Evolutionary conservation across 2,329 filamentous ascomycete genomes (phyloP).

Genomic region (Aureobasidium musti): DNA sequence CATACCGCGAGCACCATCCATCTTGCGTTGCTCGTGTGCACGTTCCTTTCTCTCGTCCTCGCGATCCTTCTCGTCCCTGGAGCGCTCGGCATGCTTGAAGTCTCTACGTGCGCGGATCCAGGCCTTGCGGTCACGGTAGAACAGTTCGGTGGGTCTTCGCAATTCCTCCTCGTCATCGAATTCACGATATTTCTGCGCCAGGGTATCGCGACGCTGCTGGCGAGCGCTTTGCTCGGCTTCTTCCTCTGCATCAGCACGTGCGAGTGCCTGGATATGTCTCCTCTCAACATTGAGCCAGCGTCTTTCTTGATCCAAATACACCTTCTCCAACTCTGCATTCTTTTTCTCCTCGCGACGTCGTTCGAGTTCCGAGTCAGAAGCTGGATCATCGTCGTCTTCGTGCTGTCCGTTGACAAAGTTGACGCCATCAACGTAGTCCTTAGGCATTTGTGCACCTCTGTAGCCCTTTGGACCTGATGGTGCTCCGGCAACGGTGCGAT

Average conservation of each 20-base stretch:
- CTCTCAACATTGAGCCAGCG: constrained; percentile 90
- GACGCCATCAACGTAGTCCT: constrained; percentile 75
- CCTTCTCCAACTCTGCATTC: constrained; percentile 73
- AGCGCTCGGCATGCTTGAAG: constrained; percentile 72
- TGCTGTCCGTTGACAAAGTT: constrained; percentile 78
- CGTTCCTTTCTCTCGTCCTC: constrained; percentile 74
- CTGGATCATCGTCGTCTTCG: constrained; percentile 85
- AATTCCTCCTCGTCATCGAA: constrained; percentile 84
- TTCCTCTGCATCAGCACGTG: constrained; percentile 80
- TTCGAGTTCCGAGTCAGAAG: constrained; percentile 84
- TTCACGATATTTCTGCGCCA: constrained; percentile 70
- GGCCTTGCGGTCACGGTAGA: constrained; percentile 81
- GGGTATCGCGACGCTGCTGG: constrained; percentile 64
- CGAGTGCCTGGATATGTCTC: constrained; percentile 77
- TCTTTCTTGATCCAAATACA: constrained; percentile 80
- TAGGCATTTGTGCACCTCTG: constrained; percentile 62
- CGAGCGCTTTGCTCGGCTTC: constrained; percentile 69
- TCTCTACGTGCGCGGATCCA: constrained; percentile 81
- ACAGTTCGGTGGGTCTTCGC: constrained; percentile 75
- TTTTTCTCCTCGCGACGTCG: constrained; percentile 69
- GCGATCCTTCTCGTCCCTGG: constrained; percentile 80
- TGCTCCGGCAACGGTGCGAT: constrained; percentile 68
- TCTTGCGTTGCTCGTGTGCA: constrained; percentile 61
- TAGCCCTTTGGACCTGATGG: constrained; percentile 69
- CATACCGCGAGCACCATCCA: constrained; percentile 76